A percentile compares a stretch with the other conserved stretches of the same genome.
These are phyloP conservation scores for Pachysolen tannophilus DNA, from an alignment of 805 yeast genomes.

Conservation along the genomic window DNA sequence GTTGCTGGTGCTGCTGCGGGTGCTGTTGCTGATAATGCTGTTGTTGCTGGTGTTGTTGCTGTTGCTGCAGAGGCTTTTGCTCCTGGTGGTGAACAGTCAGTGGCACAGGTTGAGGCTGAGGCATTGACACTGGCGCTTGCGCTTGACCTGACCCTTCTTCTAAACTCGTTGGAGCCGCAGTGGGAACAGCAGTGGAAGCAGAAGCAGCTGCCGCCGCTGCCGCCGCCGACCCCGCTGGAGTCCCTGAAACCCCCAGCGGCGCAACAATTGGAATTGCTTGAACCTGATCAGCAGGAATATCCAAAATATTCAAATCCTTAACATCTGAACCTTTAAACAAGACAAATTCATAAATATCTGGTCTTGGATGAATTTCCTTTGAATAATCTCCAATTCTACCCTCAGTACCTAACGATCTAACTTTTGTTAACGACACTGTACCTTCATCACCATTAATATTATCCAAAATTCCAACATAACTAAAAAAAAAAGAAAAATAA, in stretches of 20 bases:
- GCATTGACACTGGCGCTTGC: conserved; percentile 14
- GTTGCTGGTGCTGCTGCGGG: conserved; percentile 8
- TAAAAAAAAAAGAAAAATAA: conserved; percentile 15
- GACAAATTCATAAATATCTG: conserved; percentile 62
- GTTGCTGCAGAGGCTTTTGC: conserved; percentile 12
- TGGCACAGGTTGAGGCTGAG: conserved; percentile 11
- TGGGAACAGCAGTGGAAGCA: conserved; percentile 2
- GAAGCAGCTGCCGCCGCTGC: too few relatives aligned
- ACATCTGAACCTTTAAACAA: conserved; percentile 91
- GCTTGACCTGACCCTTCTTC: conserved; percentile 10
- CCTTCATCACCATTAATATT: conserved; percentile 85
- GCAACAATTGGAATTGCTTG: conserved; percentile 40
- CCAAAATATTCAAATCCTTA: conserved; percentile 79
- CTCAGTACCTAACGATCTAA: conserved; percentile 85
- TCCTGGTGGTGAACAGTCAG: conserved; percentile 7
- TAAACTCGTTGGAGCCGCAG: conserved; percentile 8
- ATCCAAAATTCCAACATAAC: conserved; percentile 86
- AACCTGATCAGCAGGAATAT: conserved; percentile 56
- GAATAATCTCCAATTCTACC: conserved; percentile 70
- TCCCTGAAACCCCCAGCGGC: conserved; percentile 15
- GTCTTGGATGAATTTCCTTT: conserved; percentile 60
- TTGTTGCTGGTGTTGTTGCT: conserved; percentile 9
- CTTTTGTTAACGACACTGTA: conserved; percentile 76
- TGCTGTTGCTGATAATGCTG: conserved; percentile 4
- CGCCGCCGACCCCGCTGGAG: conserved; percentile 12